Base-by-base conservation (phyloP, 2,329 filamentous ascomycete species). In the Penicillium sp. region DNA sequence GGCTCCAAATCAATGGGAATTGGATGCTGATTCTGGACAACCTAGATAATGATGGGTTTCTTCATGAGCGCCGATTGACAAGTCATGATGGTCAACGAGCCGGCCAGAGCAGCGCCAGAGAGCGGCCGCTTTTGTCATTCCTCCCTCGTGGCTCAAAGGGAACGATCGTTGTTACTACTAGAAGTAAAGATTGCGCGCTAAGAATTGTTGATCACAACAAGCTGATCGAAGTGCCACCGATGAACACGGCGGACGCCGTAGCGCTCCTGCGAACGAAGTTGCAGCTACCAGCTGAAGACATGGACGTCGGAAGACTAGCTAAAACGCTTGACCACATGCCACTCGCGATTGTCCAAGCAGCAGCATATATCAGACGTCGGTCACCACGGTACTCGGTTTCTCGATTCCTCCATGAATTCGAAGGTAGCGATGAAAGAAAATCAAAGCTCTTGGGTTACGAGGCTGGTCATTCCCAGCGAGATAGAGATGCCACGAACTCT, bases 251-350 rank as follows among this genome's bases (percentile, higher is more conserved):
- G 14, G 51, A 61, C 3, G 63, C 65, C 5, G 13, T 61, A 4
- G 46, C 21, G 11, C 70, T 76, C 10, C 57, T 76, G 14, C 52
- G 55, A 16, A 58, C 68, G 21, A 70, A 69, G 55, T 62, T 70
- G 34, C 6, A 36, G 6, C 11, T n/a, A 7, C 13, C 34, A n/a
- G 13, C 34, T 6, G 34, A 36, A n/a, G 6, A 6, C 3, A 16
- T 11, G 39, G 39, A 36, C 14, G 2, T 36, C 24, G 8, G 6
- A 8, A 27, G 24, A 8, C 24, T 27, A 4, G 24, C 24, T 27
- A 27, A 27, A 27, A 4, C 24, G 34, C 34, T 24, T 22, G 13
- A 7, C 16, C 18, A 42, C n/a, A n/a, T 42, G 8, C 68, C 68
- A 1, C 56, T 72, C 0, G 68, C 70, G 0, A 65, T 72, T n/a